Percentiles rank a stretch among this genome's conserved stretches.
phyloP scores from a whole-genome alignment of 768 basidiomycete genomes.

The Jaapia argillacea region DNA sequence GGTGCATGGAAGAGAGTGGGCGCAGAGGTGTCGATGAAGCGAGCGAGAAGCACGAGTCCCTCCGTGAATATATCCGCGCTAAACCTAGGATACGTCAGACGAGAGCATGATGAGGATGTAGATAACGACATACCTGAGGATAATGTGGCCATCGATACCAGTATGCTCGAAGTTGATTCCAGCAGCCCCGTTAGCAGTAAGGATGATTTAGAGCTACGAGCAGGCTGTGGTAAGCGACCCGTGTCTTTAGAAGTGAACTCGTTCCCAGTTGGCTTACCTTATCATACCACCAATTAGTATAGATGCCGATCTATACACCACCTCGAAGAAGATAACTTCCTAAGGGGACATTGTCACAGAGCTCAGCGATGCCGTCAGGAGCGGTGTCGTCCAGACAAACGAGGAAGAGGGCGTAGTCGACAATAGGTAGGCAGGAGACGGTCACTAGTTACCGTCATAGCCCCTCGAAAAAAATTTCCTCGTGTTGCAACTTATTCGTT shows the following conservation, averaged over 20 bases:
- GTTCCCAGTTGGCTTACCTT: slow-evolving; percentile 46
- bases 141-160: slow-evolving; percentile 95
- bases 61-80: slow-evolving; percentile 94
- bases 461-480: no score
- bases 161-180: slow-evolving; percentile 99
- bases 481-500: no score
- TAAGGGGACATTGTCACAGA: slow-evolving; percentile 89
- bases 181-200: slow-evolving; percentile 85
- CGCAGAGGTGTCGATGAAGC: slow-evolving; percentile 90
- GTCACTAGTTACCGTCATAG: no score
- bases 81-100: slow-evolving; percentile 31
- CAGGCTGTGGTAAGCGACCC: not conserved
- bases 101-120: not conserved
- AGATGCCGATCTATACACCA: slow-evolving; percentile 91
- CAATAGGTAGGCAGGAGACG: slow-evolving; percentile 67
- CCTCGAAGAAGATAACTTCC: slow-evolving; percentile 77
- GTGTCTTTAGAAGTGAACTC: slow-evolving; percentile 3
- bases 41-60: slow-evolving; percentile 94
- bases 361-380: slow-evolving; percentile 60
- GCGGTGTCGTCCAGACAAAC: slow-evolving; percentile 83
- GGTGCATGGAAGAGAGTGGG: slow-evolving; percentile 90
- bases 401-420: slow-evolving; percentile 87
- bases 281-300: slow-evolving; percentile 94
- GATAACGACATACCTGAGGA: slow-evolving; percentile 46
- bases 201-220: slow-evolving; percentile 97